Evolutionary conservation across 2,329 filamentous ascomycete genomes (phyloP).

Genomic region (Knoxdaviesia capensis): DNA sequence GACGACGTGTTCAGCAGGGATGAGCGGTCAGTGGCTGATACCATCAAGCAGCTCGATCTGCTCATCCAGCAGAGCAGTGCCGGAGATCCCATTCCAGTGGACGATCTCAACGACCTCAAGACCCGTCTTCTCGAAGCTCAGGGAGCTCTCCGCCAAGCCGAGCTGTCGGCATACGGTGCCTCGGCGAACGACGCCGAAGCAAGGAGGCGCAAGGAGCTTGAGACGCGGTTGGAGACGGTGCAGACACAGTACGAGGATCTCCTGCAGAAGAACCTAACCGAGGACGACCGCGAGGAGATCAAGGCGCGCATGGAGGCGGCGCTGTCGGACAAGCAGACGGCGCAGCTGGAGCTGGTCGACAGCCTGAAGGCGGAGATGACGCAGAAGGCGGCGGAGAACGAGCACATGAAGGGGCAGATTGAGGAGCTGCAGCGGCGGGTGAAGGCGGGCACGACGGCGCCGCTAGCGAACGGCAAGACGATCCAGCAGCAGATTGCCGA

Average conservation of each 20-base stretch:
- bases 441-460: slow-evolving; percentile 37
- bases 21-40: slow-evolving; percentile 63
- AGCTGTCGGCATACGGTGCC: slow-evolving; percentile 60
- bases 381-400: slow-evolving; percentile 64
- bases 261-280: slow-evolving; percentile 57
- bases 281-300: slow-evolving; percentile 66
- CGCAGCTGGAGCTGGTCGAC: slow-evolving; percentile 51
- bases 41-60: slow-evolving; percentile 65
- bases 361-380: slow-evolving; percentile 58
- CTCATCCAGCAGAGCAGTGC: slow-evolving; percentile 57
- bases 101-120: slow-evolving; percentile 60
- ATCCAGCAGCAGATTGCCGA: slow-evolving; percentile 96
- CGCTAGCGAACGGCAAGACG: slow-evolving; percentile 68
- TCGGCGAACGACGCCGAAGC: slow-evolving; percentile 43
- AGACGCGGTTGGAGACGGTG: slow-evolving; percentile 51
- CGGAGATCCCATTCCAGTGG: slow-evolving; percentile 62
- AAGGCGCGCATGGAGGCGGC: slow-evolving; percentile 61
- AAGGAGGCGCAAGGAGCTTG: slow-evolving; percentile 54
- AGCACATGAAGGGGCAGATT: slow-evolving; percentile 59
- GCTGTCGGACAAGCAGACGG: slow-evolving; percentile 55
- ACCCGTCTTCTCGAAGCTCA: slow-evolving; percentile 73
- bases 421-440: slow-evolving; percentile 59
- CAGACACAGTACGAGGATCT: slow-evolving; percentile 74
- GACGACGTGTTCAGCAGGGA: slow-evolving; percentile 87
- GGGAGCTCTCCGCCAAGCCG: slow-evolving; percentile 79